Evolutionary conservation across 805 yeast genomes (phyloP).

Genomic region (Saccharomyces eubayanus): DNA sequence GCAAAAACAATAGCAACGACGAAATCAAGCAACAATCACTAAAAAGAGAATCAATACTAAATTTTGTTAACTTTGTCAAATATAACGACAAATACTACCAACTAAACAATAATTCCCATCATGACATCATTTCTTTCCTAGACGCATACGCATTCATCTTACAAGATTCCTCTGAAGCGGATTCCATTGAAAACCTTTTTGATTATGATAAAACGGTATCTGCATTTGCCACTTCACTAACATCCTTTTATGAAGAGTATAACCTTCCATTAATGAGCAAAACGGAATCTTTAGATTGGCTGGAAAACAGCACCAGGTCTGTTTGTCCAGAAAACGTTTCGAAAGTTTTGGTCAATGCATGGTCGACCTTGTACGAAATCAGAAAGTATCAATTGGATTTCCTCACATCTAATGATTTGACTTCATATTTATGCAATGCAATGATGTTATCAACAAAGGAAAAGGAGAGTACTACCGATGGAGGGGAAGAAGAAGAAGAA

Average conservation of each 20-base stretch:
- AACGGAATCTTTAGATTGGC: conserved; percentile 16
- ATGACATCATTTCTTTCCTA: conserved; percentile 33
- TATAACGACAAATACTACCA: conserved; percentile 34
- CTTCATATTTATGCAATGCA: conserved; percentile 21
- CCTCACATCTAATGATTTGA: conserved; percentile 11
- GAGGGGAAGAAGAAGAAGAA: not conserved
- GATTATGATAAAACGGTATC: conserved; percentile 7
- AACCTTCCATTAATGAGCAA: conserved; percentile 12
- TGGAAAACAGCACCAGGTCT: conserved; percentile 12
- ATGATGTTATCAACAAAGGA: conserved; percentile 13
- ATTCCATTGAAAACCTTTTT: conserved; percentile 14
- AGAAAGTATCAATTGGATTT: conserved; percentile 11
- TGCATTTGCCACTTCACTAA: conserved; percentile 8
- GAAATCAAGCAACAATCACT: not conserved
- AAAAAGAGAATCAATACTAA: conserved; percentile 24
- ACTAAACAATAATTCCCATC: conserved; percentile 29
- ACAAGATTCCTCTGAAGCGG: conserved; percentile 4
- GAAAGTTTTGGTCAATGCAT: conserved; percentile 13
- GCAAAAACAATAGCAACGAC: conserved; percentile 15
- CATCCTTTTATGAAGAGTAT: conserved; percentile 14
- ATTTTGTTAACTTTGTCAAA: conserved; percentile 35
- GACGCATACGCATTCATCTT: conserved; percentile 23
- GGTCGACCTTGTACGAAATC: conserved; percentile 19
- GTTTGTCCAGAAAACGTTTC: conserved; percentile 17
- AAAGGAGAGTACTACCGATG: not conserved